Conservation (phyloP, 176 grass and related monocot species). For the Calamus simplicifolius region DNA sequence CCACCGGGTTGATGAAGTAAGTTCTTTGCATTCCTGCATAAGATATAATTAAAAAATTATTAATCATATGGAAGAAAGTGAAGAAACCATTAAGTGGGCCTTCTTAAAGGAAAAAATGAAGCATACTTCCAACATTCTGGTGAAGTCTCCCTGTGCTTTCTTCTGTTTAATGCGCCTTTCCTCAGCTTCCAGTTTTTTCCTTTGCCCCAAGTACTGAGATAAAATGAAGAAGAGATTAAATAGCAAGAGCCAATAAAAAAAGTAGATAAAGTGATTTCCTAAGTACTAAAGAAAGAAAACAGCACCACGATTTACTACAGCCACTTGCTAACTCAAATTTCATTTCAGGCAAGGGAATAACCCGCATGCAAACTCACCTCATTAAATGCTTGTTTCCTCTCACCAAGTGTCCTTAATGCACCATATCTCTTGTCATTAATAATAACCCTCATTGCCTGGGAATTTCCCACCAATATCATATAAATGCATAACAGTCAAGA, state of each 20-base stretch:
- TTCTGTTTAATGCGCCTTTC: conserved; percentile 80
- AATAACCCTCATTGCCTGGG: conserved; percentile 88
- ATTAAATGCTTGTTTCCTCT: conserved; percentile 98
- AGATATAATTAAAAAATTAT: conserved; percentile 6
- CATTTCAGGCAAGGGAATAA: too few species aligned
- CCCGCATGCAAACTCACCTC: conserved; percentile 36
- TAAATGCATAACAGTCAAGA: too few species aligned
- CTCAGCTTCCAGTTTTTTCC: conserved; percentile 81
- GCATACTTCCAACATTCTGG: conserved; percentile 85
- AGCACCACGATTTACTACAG: too few species aligned
- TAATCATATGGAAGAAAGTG: conserved; percentile 4
- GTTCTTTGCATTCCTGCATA: conserved; percentile 80
- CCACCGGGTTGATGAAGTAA: conserved; percentile 72
- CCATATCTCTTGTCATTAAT: conserved; percentile 89
- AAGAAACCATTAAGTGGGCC: neutral
- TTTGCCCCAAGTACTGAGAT: conserved; percentile 82
- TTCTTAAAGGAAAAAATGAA: neutral
- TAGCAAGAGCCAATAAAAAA: too few species aligned
- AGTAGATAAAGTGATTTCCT: too few species aligned
- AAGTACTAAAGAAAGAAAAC: too few species aligned
- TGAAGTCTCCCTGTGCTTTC: conserved; percentile 88
- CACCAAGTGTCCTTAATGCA: conserved; percentile 87
- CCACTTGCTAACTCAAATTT: too few species aligned
- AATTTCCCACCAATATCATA: conserved; percentile 9
- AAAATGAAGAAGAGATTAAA: conserved; percentile 11